A percentile compares a stretch with the other conserved stretches of the same genome.
Evolutionary conservation across 345 rosid genomes (phyloP).

Genomic region (Brassica carinata): DNA sequence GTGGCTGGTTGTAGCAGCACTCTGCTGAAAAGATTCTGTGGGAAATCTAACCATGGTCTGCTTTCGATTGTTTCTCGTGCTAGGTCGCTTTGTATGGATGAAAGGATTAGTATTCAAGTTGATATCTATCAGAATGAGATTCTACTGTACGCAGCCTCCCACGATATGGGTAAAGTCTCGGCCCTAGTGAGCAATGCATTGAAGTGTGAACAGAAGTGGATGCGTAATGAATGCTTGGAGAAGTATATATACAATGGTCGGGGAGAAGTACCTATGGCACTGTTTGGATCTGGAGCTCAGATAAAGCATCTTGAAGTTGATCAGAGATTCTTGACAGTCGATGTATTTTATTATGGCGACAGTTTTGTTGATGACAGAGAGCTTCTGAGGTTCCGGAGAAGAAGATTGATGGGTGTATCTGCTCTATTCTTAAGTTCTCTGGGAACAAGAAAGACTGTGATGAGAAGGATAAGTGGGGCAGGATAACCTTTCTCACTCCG

Average conservation of each 20-base stretch:
- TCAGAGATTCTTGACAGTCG: slow-evolving; percentile 46
- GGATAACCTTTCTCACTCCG: slow-evolving; percentile 73
- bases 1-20: too few species aligned
- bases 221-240: slow-evolving; percentile 74
- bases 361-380: slow-evolving; percentile 61
- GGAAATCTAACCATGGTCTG: slow-evolving; percentile 1
- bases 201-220: slow-evolving; percentile 61
- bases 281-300: slow-evolving; percentile 88
- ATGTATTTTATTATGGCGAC: slow-evolving; percentile 56
- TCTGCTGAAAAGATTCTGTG: too few species aligned
- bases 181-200: slow-evolving; percentile 53
- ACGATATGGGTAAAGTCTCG: slow-evolving; percentile 55
- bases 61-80: slow-evolving; percentile 57
- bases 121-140: slow-evolving; percentile 65
- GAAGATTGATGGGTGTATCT: slow-evolving; percentile 55
- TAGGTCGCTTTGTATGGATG: slow-evolving; percentile 55
- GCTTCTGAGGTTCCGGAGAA: slow-evolving; percentile 65
- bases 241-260: slow-evolving; percentile 60
- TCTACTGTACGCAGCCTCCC: slow-evolving; percentile 53
- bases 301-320: slow-evolving; percentile 71
- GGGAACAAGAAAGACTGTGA: slow-evolving; percentile 48
- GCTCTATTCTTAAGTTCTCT: slow-evolving; percentile 55
- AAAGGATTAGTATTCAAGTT: slow-evolving; percentile 62
- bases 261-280: slow-evolving; percentile 57
- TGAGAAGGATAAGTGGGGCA: slow-evolving; percentile 75